These are phyloP conservation scores for Scheffersomyces quercinus DNA, from an alignment of 1,139 yeast species.

Conservation along the genomic window DNA sequence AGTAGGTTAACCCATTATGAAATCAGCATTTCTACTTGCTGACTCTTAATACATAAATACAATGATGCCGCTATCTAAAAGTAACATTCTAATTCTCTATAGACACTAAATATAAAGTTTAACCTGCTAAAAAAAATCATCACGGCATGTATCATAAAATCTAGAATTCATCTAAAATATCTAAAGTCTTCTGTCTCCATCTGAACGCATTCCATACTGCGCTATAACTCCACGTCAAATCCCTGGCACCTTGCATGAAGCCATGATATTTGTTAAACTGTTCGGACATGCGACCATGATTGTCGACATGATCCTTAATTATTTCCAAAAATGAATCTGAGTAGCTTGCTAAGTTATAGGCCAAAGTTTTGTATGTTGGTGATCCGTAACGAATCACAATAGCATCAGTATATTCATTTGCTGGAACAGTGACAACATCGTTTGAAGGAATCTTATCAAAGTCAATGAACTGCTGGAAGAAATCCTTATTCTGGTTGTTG, in stretches of 20 bases:
- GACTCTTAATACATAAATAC: not conserved
- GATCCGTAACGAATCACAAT: conserved; percentile 36
- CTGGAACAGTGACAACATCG: not conserved
- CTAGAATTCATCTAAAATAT: conserved; percentile 4
- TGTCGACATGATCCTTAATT: conserved; percentile 69
- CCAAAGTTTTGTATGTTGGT: conserved; percentile 43
- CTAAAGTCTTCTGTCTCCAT: conserved; percentile 51
- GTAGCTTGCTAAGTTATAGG: conserved; percentile 49
- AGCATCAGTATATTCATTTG: not conserved
- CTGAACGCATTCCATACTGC: conserved; percentile 72
- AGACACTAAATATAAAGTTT: not conserved
- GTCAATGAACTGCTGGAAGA: conserved; percentile 31
- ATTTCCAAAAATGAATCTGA: conserved; percentile 80
- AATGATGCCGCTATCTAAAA: not conserved
- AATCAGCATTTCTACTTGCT: not conserved
- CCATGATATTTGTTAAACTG: conserved; percentile 84
- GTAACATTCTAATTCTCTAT: not conserved
- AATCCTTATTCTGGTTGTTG: conserved; percentile 26
- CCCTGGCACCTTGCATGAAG: conserved; percentile 81
- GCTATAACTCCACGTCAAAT: conserved; percentile 91
- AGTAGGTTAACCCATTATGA: conserved; percentile 3
- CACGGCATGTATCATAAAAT: conserved; percentile 1
- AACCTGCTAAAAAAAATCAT: not conserved
- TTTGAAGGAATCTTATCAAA: conserved; percentile 4
- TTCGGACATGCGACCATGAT: conserved; percentile 81